Base-by-base conservation (phyloP, 371 early-diverging fungal species). In the Chytridiales sp. region DNA sequence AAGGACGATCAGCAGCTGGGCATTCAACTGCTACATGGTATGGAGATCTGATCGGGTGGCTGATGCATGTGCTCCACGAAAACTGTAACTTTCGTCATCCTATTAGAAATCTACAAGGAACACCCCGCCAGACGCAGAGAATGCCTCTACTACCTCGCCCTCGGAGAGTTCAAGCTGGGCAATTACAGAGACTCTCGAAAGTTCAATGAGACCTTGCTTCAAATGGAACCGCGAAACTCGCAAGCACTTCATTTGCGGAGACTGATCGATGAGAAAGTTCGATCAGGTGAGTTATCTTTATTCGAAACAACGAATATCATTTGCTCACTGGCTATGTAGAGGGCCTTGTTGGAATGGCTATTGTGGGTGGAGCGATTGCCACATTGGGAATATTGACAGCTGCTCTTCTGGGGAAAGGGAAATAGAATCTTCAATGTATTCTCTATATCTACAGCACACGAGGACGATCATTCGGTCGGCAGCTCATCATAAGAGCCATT, bases 131-230 rank as follows among this genome's bases (percentile, higher is more conserved):
- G 97, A 59, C 82, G 90, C 58, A 85, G 96, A 43, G 97, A 97
- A 72, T 97, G 96, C 61, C 77, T 94, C 31, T 97, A 94, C 73
- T 97, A 93, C 63, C 71, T 97, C 34, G 90, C 94, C 1, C 72
- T 97, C 31, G 97, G 94, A 4, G 82, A 93, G 65, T 94, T 85
- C 79, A 91, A 91, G 69, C 78, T 93, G 51, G 89, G 89, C 17
- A 87, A 90, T 66, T 97, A 91, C 66, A 70, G 74, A 38, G 77
- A 92, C 53, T 92, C 94, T 3, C 81, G 88, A 41, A 74, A 84
- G 34, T 89, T 81, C 68, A 91, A 87, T 66, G 85, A 88, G 17
- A 81, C 84, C 30, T 77, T 97, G 27, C 68, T 97, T 51, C 81
- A 86, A 26, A 65, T 82, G 41, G 96, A 97, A 68, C 93, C 94